Conservation (phyloP, 2,329 filamentous ascomycete genomes). For the Aphanocladium album region DNA sequence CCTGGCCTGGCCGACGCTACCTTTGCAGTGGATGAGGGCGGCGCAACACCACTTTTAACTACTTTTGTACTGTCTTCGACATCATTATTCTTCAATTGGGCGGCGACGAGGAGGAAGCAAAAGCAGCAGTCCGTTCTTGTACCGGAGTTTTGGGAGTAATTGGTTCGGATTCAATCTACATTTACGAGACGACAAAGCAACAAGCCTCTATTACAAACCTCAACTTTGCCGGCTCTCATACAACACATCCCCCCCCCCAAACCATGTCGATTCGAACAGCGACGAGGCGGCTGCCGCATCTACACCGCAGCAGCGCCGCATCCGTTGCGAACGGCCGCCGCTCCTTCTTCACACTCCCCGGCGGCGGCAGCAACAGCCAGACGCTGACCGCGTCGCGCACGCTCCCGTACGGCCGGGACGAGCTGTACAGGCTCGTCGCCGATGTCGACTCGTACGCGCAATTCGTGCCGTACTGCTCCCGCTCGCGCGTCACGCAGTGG, state of each 20-base stretch:
- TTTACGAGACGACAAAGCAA: background rate
- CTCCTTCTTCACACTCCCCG: slow-evolving; percentile 33
- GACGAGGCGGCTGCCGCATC: background rate
- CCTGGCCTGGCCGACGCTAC: background rate
- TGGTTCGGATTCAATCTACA: background rate
- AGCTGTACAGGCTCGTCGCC: slow-evolving; percentile 80
- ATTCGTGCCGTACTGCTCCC: slow-evolving; percentile 90
- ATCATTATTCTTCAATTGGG: background rate
- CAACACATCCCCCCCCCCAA: background rate
- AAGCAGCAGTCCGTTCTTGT: background rate
- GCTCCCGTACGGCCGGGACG: slow-evolving; percentile 65
- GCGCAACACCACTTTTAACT: too few species aligned
- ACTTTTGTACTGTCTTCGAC: too few species aligned
- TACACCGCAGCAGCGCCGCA: background rate
- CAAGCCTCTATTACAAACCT: background rate
- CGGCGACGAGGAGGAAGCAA: background rate
- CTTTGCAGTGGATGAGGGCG: too few species aligned
- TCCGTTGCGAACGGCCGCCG: slow-evolving; percentile 30
- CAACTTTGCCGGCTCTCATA: too few species aligned
- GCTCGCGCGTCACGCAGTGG: slow-evolving; percentile 72
- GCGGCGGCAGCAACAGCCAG: slow-evolving; percentile 42
- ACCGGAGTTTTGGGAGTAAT: background rate
- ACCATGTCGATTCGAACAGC: slow-evolving; percentile 10
- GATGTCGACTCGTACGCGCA: slow-evolving; percentile 77
- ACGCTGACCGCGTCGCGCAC: slow-evolving; percentile 67